Percentiles rank a stretch among this genome's conserved stretches.
phyloP scores from a whole-genome alignment of 352 stramenopile genomes.

The Globisporangium spiculum region DNA sequence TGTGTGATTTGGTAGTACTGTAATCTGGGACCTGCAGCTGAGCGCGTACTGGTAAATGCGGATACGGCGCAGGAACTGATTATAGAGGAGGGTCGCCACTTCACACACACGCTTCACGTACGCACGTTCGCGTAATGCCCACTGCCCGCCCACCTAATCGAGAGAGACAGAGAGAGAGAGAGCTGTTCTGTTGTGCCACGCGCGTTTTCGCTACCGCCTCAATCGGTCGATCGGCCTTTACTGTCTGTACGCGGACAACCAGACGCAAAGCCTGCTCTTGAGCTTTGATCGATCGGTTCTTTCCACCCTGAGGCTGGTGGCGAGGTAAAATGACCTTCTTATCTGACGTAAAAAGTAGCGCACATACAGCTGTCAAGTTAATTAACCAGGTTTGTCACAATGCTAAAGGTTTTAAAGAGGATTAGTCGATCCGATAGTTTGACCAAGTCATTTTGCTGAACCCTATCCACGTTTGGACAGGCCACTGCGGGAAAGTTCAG shows the following conservation, averaged over 20 bases:
- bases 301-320: neutral
- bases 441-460: too few relatives aligned
- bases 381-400: neutral
- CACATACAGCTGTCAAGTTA: neutral
- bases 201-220: neutral
- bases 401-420: neutral
- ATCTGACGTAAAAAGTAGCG: neutral
- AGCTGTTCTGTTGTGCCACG: neutral
- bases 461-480: neutral
- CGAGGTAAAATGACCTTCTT: neutral
- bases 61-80: neutral
- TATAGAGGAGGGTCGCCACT: neutral
- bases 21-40: neutral
- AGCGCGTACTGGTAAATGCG: neutral
- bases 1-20: neutral
- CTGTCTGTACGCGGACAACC: neutral
- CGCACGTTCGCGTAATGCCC: neutral
- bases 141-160: neutral
- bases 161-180: neutral
- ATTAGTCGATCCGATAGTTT: neutral
- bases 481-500: neutral
- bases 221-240: neutral
- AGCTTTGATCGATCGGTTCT: neutral
- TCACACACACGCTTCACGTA: neutral
- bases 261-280: neutral